A percentile compares a stretch with the other conserved stretches of the same genome.
Conservation (phyloP, 2,329 filamentous ascomycete genomes). For the Alternaria longipes region DNA sequence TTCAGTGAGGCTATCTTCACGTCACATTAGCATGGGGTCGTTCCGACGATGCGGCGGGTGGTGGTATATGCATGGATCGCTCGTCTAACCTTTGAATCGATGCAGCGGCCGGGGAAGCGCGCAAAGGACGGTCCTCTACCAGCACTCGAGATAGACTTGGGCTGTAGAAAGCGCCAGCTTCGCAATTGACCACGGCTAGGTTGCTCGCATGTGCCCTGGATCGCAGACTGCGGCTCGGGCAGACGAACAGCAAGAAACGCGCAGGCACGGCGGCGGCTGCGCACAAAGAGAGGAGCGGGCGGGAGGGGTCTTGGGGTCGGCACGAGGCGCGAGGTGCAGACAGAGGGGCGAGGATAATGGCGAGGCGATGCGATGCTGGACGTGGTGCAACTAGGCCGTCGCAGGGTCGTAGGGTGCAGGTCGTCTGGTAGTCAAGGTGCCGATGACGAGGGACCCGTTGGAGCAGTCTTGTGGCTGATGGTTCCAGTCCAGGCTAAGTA, state of each 20-base stretch:
- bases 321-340: constrained; percentile 2
- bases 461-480: constrained; percentile 16
- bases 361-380: neutral
- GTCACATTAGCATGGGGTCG: constrained; percentile 20
- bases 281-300: constrained; percentile 15
- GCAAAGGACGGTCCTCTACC: constrained; percentile 19
- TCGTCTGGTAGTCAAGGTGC: constrained; percentile 14
- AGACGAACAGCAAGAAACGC: constrained; percentile 11
- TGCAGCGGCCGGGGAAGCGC: constrained; percentile 20
- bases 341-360: neutral
- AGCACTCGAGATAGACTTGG: constrained; percentile 18
- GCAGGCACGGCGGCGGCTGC: neutral
- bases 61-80: constrained; percentile 5
- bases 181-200: constrained; percentile 23
- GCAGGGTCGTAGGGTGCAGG: constrained; percentile 9
- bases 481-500: constrained; percentile 11
- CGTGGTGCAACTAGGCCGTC: constrained; percentile 11
- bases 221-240: constrained; percentile 19
- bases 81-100: constrained; percentile 32
- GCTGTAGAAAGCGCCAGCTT: constrained; percentile 25
- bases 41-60: neutral
- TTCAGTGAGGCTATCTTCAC: constrained; percentile 13
- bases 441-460: constrained; percentile 16
- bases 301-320: constrained; percentile 12
- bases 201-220: constrained; percentile 20